Conservation (phyloP, 495 filamentous ascomycete genomes). For the Podospora bellae-mahoneyi region DNA sequence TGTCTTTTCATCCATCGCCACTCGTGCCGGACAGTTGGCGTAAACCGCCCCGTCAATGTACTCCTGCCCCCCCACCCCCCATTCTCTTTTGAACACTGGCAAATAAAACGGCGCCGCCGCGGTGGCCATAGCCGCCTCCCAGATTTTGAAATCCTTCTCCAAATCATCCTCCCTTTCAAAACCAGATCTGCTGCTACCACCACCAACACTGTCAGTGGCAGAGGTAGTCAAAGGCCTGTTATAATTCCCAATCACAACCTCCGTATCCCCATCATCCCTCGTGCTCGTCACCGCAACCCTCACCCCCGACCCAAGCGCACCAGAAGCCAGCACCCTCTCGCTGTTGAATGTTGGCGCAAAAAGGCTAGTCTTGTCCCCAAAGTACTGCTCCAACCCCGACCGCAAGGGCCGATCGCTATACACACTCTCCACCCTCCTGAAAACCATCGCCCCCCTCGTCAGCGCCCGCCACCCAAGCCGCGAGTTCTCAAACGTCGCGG, state of each 20-base stretch:
- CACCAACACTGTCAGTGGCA: background rate
- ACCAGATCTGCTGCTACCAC: background rate
- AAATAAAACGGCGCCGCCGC: conserved; percentile 14
- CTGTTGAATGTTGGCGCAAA: background rate
- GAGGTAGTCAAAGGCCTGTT: conserved; percentile 5
- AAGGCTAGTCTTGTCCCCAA: background rate
- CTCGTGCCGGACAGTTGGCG: conserved; percentile 9
- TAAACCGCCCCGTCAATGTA: conserved; percentile 12
- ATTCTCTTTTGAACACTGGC: background rate
- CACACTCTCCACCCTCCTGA: background rate
- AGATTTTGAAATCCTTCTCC: conserved; percentile 3
- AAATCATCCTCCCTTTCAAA: conserved; percentile 13
- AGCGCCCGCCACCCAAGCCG: background rate
- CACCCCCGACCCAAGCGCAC: background rate
- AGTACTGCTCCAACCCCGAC: background rate
- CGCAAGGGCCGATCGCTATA: background rate
- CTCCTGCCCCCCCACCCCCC: background rate
- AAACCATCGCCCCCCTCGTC: background rate
- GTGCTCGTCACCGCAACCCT: conserved; percentile 15
- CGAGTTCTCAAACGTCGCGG: background rate
- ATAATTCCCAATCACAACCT: conserved; percentile 13
- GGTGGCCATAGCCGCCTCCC: conserved; percentile 12
- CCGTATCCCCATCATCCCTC: conserved; percentile 8
- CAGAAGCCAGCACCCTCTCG: background rate
- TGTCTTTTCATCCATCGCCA: conserved; percentile 11